Percentiles rank a stretch among this genome's conserved stretches.
Conservation (phyloP, 345 rosid species). For the Geranium rotundifolium region DNA sequence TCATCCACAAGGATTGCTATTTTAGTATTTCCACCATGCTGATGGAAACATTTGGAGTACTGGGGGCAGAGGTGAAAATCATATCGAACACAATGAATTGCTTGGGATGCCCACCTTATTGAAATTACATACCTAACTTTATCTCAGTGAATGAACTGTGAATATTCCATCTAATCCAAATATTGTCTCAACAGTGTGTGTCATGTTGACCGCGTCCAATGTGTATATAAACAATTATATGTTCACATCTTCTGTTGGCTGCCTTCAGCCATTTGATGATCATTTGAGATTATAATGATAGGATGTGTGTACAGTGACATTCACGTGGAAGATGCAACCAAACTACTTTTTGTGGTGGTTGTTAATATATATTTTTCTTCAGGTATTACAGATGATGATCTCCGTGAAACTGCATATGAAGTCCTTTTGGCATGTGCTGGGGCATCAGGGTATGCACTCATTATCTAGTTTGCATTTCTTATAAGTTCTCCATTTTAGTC, state of each 20-base stretch:
- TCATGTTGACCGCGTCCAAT: not conserved
- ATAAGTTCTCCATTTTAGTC: slow-evolving; percentile 7
- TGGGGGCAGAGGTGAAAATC: not conserved
- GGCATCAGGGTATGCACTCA: slow-evolving; percentile 65
- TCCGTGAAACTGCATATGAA: slow-evolving; percentile 91
- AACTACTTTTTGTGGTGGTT: not conserved
- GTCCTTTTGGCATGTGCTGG: slow-evolving; percentile 95
- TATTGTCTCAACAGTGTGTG: not conserved
- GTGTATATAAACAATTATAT: not conserved
- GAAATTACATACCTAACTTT: not conserved
- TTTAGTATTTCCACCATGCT: not conserved
- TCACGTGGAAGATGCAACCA: not conserved
- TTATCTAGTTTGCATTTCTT: slow-evolving; percentile 6
- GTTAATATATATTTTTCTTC: slow-evolving; percentile 8
- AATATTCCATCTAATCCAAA: not conserved
- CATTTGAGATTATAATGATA: not conserved
- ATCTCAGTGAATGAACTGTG: not conserved
- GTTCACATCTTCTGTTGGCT: not conserved
- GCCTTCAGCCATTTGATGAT: not conserved
- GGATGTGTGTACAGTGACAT: not conserved
- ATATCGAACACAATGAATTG: not conserved
- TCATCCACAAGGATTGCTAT: not conserved
- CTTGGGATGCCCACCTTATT: not conserved
- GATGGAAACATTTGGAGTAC: not conserved
- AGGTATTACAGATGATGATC: slow-evolving; percentile 90